These are phyloP conservation scores for Ceratocystis ficicola DNA, from an alignment of 2,329 filamentous ascomycete genomes.

Conservation along the genomic window DNA sequence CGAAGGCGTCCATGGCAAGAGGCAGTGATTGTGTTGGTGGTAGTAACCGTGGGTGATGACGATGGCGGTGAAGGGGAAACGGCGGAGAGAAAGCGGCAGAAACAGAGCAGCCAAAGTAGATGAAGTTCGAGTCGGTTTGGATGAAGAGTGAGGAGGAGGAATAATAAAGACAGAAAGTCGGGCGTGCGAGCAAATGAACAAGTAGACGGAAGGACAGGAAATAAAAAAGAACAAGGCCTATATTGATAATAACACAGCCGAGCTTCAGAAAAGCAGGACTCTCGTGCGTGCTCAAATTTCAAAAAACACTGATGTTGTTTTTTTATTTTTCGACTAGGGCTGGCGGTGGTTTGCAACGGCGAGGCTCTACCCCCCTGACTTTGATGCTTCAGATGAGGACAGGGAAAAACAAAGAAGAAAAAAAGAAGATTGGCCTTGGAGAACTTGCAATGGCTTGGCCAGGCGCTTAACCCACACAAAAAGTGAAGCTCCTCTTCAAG, in stretches of 20 bases:
- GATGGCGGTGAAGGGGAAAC: neutral
- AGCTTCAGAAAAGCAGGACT: neutral
- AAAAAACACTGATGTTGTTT: slow-evolving; percentile 1
- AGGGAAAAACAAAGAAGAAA: slow-evolving; percentile 6
- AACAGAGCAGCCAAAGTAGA: neutral
- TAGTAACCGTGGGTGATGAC: neutral
- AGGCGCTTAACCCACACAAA: slow-evolving; percentile 12
- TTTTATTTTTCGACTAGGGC: slow-evolving; percentile 13
- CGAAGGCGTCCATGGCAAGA: neutral
- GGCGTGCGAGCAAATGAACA: neutral
- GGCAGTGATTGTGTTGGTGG: neutral
- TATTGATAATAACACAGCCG: slow-evolving; percentile 4
- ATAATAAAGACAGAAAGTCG: slow-evolving; percentile 1
- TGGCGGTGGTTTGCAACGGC: neutral
- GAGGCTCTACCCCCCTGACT: slow-evolving; percentile 13
- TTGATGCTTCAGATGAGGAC: slow-evolving; percentile 8
- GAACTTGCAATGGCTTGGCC: slow-evolving; percentile 14
- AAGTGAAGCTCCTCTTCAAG: neutral
- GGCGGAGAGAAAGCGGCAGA: neutral
- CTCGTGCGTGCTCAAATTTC: slow-evolving; percentile 8
- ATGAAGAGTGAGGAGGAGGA: neutral
- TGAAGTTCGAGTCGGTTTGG: neutral
- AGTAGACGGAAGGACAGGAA: neutral
- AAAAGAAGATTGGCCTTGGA: slow-evolving; percentile 1
- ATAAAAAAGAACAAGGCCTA: slow-evolving; percentile 2